phyloP scores from a whole-genome alignment of 306 rosid species.

The Lagenaria siceraria region DNA sequence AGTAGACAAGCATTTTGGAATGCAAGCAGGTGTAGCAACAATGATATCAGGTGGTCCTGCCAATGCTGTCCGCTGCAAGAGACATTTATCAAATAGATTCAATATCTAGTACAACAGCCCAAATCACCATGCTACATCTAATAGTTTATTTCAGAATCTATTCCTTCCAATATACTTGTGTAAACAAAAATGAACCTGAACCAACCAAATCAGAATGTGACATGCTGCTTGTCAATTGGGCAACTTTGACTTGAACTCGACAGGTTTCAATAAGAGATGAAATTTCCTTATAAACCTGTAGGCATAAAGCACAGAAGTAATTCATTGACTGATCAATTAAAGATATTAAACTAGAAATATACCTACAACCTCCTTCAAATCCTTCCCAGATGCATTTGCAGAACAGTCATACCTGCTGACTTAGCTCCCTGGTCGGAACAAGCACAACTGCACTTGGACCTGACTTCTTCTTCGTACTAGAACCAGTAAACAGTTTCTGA shows the following conservation, averaged over 20 bases:
- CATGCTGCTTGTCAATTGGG: conserved; percentile 72
- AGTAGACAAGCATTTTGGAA: conserved; percentile 67
- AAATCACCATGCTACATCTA: not conserved
- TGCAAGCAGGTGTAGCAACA: conserved; percentile 83
- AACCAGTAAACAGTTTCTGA: conserved; percentile 53
- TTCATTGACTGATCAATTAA: not conserved
- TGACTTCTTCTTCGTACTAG: conserved; percentile 37
- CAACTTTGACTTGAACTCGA: conserved; percentile 67
- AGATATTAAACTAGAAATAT: not conserved
- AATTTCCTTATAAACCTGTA: conserved; percentile 59
- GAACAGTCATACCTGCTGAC: conserved; percentile 49
- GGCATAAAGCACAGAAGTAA: not conserved
- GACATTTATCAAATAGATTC: conserved; percentile 7
- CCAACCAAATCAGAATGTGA: conserved; percentile 61
- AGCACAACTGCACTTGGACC: conserved; percentile 75
- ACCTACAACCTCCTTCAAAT: not conserved
- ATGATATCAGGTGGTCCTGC: conserved; percentile 71
- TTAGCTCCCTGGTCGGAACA: conserved; percentile 68
- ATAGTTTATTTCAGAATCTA: not conserved
- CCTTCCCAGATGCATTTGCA: not conserved
- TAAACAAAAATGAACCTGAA: conserved; percentile 1
- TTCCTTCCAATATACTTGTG: not conserved
- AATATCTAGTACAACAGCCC: not conserved
- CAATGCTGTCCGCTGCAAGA: conserved; percentile 57
- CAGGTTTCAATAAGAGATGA: conserved; percentile 56